A percentile compares a stretch with the other conserved stretches of the same genome.
Conservation (phyloP, 805 yeast species). For the Starmerella cellae region DNA sequence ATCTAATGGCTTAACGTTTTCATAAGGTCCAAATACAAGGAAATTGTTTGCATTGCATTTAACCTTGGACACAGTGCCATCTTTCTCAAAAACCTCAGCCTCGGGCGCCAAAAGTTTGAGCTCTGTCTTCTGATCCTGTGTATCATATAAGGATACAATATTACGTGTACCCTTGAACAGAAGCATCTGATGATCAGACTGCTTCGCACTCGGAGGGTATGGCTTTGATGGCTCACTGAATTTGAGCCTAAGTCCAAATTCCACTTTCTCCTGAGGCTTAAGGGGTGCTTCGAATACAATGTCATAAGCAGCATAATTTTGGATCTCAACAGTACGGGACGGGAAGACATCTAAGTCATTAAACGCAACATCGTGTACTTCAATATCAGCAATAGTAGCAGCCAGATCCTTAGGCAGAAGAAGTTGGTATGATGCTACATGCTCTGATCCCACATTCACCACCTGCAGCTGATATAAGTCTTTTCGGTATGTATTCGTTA, state of each 20-base stretch:
- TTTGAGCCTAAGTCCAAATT: constrained; percentile 30
- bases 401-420: constrained; percentile 41
- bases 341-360: constrained; percentile 12
- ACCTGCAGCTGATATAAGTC: constrained; percentile 46
- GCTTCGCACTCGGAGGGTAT: constrained; percentile 46
- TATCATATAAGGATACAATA: constrained; percentile 50
- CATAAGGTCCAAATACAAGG: constrained; percentile 45
- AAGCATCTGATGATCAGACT: constrained; percentile 51
- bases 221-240: constrained; percentile 38
- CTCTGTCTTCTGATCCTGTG: constrained; percentile 35
- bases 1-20: constrained; percentile 35
- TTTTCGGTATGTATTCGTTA: constrained; percentile 50
- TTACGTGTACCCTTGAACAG: constrained; percentile 41
- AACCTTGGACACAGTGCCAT: constrained; percentile 28
- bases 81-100: constrained; percentile 24
- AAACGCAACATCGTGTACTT: constrained; percentile 28
- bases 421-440: constrained; percentile 44
- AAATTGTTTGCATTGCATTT: constrained; percentile 21
- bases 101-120: constrained; percentile 34
- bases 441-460: constrained; percentile 43
- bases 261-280: constrained; percentile 44
- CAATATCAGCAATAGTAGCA: constrained; percentile 35
- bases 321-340: constrained; percentile 23
- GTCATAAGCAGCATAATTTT: constrained; percentile 27
- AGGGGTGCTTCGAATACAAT: constrained; percentile 51